Conservation (phyloP, 139 green algal genomes). For the Micractinium conductrix region DNA sequence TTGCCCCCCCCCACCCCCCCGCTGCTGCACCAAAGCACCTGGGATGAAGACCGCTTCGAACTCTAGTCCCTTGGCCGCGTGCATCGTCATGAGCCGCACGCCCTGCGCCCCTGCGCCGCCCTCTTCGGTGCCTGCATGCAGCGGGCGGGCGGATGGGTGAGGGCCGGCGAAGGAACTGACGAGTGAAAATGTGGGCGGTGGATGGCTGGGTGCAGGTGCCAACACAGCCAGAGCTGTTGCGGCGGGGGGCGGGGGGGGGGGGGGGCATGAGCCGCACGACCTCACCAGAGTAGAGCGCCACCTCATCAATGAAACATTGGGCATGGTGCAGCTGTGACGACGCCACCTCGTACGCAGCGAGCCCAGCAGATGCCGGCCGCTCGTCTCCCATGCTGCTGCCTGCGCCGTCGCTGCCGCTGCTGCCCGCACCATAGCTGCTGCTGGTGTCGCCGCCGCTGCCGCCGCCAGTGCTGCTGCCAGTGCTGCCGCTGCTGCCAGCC, state of each 20-base stretch:
- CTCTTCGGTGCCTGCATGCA: slow-evolving; percentile 27
- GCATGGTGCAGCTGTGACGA: background rate
- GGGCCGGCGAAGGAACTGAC: too few relatives aligned
- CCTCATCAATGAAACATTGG: slow-evolving; percentile 55
- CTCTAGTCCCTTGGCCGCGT: slow-evolving; percentile 73
- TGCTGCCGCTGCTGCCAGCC: background rate
- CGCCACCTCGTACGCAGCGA: background rate
- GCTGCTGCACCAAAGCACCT: slow-evolving; percentile 20
- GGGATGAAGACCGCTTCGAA: slow-evolving; percentile 64
- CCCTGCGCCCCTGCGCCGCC: slow-evolving; percentile 19
- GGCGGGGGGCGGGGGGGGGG: background rate
- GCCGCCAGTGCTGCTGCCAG: background rate
- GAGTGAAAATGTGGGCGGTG: too few relatives aligned
- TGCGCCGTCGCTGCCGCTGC: too few relatives aligned
- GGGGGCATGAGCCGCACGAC: background rate
- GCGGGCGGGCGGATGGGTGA: background rate
- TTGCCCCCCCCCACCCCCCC: too few relatives aligned
- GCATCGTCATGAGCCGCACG: slow-evolving; percentile 69
- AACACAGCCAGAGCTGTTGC: background rate
- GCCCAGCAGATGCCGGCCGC: background rate
- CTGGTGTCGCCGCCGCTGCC: background rate
- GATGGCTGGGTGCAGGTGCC: too few relatives aligned
- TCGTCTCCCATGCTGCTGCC: background rate
- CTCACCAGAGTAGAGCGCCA: slow-evolving; percentile 48
- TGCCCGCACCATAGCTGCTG: background rate